Base-by-base conservation (phyloP, 345 rosid genomes). In the Lepidium africanum region DNA sequence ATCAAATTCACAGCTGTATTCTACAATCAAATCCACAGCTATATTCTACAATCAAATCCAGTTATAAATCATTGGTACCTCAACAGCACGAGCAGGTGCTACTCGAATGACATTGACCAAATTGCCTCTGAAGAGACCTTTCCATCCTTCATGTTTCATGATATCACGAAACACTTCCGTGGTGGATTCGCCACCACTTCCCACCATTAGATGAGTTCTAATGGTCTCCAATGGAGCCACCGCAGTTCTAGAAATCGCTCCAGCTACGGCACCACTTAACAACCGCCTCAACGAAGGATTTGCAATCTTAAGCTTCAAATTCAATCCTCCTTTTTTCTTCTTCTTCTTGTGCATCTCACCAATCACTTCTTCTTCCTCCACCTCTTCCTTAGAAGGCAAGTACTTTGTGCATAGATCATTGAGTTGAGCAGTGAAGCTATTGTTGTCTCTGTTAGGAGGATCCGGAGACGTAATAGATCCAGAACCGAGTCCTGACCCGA, bases 171-270 rank as follows among this genome's bases (percentile, higher is more conserved):
- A 93, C 51, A 93, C 98, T 69, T 93, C 89, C 23, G 68, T 35
- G 5, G 86, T 76, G 9, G 92, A 66, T 70, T 86, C 81, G 13
- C 98, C 98, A 54, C 92, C 85, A 55, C 88, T 88, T 36, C 98
- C 98, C 30, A 93, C 98, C 98, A 93, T 90, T 73, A 93, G 72
- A 81, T 88, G 98, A 12, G 98, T 93, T 82, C 98, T 84, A 58
- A 93, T 82, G 3, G 97, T 93, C 82, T 93, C 98, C 89, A 93
- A 64, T 1, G 98, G 98, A 62, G 97, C 98, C 45, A 93, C 97
- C 0, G 87, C 84, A 2, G 97, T 93, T 64, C 98, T 84, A 0
- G 96, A 90, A 41, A 93, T 59, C 0, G 97, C 96, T 35, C 98
- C 98, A 0, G 98, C 98, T 7, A 93, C 74, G 0, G 84, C 98